These are phyloP conservation scores for Musa itinerans DNA, from an alignment of 176 grass and related monocot species.

Conservation along the genomic window DNA sequence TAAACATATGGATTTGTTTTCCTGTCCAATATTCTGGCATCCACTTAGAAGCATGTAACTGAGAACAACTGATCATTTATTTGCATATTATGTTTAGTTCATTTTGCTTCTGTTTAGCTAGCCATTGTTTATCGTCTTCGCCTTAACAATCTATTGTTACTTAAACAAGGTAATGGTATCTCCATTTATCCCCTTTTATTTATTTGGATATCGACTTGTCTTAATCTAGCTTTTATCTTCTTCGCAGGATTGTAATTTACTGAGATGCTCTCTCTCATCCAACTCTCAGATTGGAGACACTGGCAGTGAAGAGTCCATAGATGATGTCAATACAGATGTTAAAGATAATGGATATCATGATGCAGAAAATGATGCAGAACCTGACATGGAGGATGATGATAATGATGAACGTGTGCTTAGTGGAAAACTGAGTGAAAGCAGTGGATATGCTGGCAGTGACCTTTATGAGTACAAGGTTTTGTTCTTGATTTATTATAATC, in stretches of 20 bases:
- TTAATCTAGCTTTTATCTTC: conserved; percentile 16
- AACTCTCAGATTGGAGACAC: conserved; percentile 80
- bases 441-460: conserved; percentile 52
- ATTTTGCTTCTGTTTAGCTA: background rate
- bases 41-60: too few relatives aligned
- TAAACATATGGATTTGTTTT: too few relatives aligned
- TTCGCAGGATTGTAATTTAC: conserved; percentile 60
- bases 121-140: background rate
- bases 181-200: background rate
- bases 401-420: conserved; percentile 56
- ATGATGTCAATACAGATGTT: conserved; percentile 53
- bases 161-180: background rate
- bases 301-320: conserved; percentile 72
- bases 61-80: too few relatives aligned
- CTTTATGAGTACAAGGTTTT: conserved; percentile 46
- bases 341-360: conserved; percentile 92
- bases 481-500: background rate
- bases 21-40: too few relatives aligned
- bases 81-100: too few relatives aligned
- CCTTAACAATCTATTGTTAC: background rate
- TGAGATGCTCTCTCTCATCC: conserved; percentile 67
- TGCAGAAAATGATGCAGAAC: conserved; percentile 87
- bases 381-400: conserved; percentile 62
- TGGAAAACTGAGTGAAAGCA: conserved; percentile 93
- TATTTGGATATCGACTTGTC: background rate